These are phyloP conservation scores for Arachnopeziza araneosa DNA, from an alignment of 2,329 filamentous ascomycete genomes.

Conservation along the genomic window DNA sequence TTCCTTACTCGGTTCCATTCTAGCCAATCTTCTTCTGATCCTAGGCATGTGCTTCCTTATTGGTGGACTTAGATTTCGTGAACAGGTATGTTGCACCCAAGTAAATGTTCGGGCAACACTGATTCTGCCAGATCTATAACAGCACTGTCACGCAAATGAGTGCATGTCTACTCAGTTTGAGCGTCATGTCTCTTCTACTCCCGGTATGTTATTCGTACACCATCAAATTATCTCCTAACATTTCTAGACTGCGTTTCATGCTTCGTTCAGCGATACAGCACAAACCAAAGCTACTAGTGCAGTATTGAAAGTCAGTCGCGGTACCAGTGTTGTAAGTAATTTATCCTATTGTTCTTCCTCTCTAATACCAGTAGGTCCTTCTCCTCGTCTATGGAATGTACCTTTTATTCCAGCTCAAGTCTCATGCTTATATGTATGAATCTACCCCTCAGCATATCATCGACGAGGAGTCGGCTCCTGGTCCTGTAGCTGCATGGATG, in stretches of 20 bases:
- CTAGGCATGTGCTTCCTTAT: slow-evolving; percentile 88
- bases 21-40: slow-evolving; percentile 83
- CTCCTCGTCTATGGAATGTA: slow-evolving; percentile 79
- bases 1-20: slow-evolving; percentile 80
- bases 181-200: slow-evolving; percentile 81
- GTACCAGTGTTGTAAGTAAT: slow-evolving; percentile 71
- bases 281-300: slow-evolving; percentile 54
- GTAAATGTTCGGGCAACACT: not conserved
- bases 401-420: slow-evolving; percentile 85
- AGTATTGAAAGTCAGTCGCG: slow-evolving; percentile 80
- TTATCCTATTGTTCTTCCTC: not conserved
- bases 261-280: slow-evolving; percentile 62
- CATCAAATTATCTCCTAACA: slow-evolving; percentile 1
- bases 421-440: slow-evolving; percentile 86
- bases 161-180: slow-evolving; percentile 83
- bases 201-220: slow-evolving; percentile 50
- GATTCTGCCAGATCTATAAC: slow-evolving; percentile 67
- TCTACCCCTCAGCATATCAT: slow-evolving; percentile 90
- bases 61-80: slow-evolving; percentile 78
- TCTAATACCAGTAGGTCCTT: slow-evolving; percentile 48
- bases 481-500: slow-evolving; percentile 75
- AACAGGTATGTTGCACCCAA: slow-evolving; percentile 54
- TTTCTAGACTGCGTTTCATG: slow-evolving; percentile 77
- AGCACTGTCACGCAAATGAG: slow-evolving; percentile 96
- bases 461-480: slow-evolving; percentile 83